Conservation (phyloP, 495 filamentous ascomycete genomes). For the Xylaria sp. region DNA sequence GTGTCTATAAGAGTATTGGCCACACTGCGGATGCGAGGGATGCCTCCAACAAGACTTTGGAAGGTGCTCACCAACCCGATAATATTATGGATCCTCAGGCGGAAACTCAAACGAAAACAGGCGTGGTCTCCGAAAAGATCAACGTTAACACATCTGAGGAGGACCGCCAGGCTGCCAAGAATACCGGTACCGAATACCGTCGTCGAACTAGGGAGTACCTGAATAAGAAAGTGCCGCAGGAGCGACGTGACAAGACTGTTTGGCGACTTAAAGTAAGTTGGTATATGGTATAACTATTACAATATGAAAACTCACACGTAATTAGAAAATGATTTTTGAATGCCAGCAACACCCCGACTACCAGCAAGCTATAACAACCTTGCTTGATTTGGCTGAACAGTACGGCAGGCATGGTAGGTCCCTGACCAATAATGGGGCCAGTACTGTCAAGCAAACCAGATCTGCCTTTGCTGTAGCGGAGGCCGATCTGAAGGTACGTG, state of each 20-base stretch:
- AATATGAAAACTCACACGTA: constrained; percentile 24
- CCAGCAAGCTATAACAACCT: constrained; percentile 82
- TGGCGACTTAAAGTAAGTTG: constrained; percentile 77
- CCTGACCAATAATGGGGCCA: constrained; percentile 65
- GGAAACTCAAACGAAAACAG: constrained; percentile 61
- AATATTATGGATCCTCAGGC: constrained; percentile 63
- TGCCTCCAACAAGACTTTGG: constrained; percentile 42
- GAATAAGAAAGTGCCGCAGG: constrained; percentile 83
- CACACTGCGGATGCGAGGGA: constrained; percentile 63
- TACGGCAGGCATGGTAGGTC: constrained; percentile 79
- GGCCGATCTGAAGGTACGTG: constrained; percentile 75
- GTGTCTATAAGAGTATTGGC: constrained; percentile 58
- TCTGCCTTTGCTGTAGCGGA: constrained; percentile 73
- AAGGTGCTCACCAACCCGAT: constrained; percentile 53
- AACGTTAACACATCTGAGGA: constrained; percentile 52
- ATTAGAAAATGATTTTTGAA: constrained; percentile 90
- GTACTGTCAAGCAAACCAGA: constrained; percentile 73
- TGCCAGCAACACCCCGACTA: constrained; percentile 95
- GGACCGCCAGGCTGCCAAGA: constrained; percentile 53
- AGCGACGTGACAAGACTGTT: constrained; percentile 91
- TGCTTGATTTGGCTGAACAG: constrained; percentile 82
- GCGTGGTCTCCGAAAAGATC: constrained; percentile 58
- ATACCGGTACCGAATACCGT: constrained; percentile 50
- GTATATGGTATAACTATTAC: background rate
- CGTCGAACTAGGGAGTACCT: constrained; percentile 75